These are phyloP conservation scores for Cytospora piceae DNA, from an alignment of 2,329 filamentous ascomycete genomes.

Conservation along the genomic window DNA sequence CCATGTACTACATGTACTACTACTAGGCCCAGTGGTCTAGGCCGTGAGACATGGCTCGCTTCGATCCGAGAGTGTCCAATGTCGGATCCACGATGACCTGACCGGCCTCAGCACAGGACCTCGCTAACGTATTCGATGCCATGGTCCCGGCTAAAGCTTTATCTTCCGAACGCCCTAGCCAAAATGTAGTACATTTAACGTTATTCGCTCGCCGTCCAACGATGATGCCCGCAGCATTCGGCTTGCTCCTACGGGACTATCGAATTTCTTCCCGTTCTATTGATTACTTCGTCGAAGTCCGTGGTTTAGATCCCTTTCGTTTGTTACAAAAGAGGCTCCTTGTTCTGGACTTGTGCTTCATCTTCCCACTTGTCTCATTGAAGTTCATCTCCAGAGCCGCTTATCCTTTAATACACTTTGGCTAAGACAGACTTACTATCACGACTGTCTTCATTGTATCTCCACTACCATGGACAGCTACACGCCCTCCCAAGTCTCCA, in stretches of 20 bases:
- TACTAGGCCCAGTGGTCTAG: slow-evolving; percentile 12
- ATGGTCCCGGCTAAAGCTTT: slow-evolving; percentile 23
- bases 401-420: neutral
- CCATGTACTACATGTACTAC: slow-evolving; percentile 15
- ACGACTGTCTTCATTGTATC: neutral
- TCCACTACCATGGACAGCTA: slow-evolving; percentile 29
- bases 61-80: slow-evolving; percentile 22
- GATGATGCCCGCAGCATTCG: slow-evolving; percentile 18
- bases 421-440: slow-evolving; percentile 10
- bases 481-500: slow-evolving; percentile 23
- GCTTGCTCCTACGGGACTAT: slow-evolving; percentile 26
- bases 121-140: slow-evolving; percentile 15
- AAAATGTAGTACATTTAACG: slow-evolving; percentile 17
- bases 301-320: slow-evolving; percentile 14
- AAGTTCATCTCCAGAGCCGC: neutral
- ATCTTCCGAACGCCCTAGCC: slow-evolving; percentile 19
- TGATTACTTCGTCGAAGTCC: slow-evolving; percentile 6
- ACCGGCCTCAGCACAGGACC: slow-evolving; percentile 16
- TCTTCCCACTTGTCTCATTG: neutral
- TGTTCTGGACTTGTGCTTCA: slow-evolving; percentile 2
- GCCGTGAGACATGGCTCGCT: slow-evolving; percentile 25
- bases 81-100: slow-evolving; percentile 22
- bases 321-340: slow-evolving; percentile 29
- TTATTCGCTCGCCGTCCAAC: slow-evolving; percentile 19
- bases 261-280: slow-evolving; percentile 21